These are phyloP conservation scores for Tricholoma hemisulphureum DNA, from an alignment of 768 basidiomycete genomes.

Conservation along the genomic window DNA sequence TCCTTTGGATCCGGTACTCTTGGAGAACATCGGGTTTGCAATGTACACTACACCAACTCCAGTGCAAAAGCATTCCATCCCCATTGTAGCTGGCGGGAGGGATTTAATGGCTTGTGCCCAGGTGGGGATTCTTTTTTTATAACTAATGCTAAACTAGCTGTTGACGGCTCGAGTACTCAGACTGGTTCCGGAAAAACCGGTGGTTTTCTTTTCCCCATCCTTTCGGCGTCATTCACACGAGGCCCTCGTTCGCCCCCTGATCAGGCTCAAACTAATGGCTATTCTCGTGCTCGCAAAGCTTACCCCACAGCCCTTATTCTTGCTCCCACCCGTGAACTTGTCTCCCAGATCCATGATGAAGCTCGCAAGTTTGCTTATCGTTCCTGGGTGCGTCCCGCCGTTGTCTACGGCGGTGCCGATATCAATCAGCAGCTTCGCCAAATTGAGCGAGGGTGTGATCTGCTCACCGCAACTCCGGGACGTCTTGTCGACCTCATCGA, in stretches of 20 bases:
- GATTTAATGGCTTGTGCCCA: slow-evolving; percentile 96
- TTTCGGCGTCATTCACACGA: slow-evolving; percentile 84
- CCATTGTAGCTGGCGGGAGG: slow-evolving; percentile 87
- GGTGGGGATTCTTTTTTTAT: slow-evolving; percentile 43
- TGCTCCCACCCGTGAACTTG: slow-evolving; percentile 97
- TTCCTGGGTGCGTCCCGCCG: slow-evolving; percentile 98
- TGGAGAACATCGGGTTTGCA: slow-evolving; percentile 93
- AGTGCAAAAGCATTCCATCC: slow-evolving; percentile 99
- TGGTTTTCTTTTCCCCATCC: slow-evolving; percentile 98
- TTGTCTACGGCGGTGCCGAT: slow-evolving; percentile 98
- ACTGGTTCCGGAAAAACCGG: slow-evolving; percentile 99
- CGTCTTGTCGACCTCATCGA: slow-evolving; percentile 98
- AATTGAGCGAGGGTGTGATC: slow-evolving; percentile 95
- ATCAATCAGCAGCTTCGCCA: slow-evolving; percentile 92
- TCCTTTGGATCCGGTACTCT: slow-evolving; percentile 87
- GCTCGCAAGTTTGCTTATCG: slow-evolving; percentile 99
- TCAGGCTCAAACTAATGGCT: slow-evolving; percentile 45
- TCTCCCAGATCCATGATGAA: slow-evolving; percentile 99
- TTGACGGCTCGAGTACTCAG: slow-evolving; percentile 39
- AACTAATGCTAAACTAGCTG: slow-evolving; percentile 8
- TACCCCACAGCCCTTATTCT: slow-evolving; percentile 97
- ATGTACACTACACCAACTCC: slow-evolving; percentile 96
- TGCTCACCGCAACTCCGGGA: slow-evolving; percentile 95
- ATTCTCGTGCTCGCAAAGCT: slow-evolving; percentile 78
- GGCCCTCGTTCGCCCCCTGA: slow-evolving; percentile 78